Base-by-base conservation (phyloP, 2,329 filamentous ascomycete genomes). In the Neonectria sp. region DNA sequence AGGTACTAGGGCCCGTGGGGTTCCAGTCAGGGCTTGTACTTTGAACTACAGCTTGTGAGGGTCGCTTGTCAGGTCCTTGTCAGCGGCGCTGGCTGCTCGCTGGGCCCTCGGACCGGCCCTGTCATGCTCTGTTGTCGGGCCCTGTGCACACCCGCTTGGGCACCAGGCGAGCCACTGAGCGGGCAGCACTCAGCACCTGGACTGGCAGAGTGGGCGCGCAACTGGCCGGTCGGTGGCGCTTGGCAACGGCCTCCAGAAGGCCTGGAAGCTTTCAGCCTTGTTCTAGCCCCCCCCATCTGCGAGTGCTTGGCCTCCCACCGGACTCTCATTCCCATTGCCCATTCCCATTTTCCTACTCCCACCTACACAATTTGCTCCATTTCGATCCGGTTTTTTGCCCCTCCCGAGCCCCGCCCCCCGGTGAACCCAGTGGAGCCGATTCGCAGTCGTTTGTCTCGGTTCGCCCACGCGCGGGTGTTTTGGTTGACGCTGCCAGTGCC, bases 211-310 rank as follows among this genome's bases (percentile, higher is more conserved):
- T 33, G 46, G 40, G 40, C 21, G 15, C 48, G 48, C 57, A 29
- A 31, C 31, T 40, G 57, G 52, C 48, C 33, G 15, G 13, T 37
- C 52, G 40, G 40, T 43, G 55, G 59, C 59, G 49, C 59, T 61
- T 61, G 58, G 63, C 52, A 58, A 65, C 58, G 63, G 63, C 58
- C 8, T 24, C 24, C 46, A 61, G 58, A 65, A 51, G 58, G 63
- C 58, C 63, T 65, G 57, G 56, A 65, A 60, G 63, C 57, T 55
- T 35, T 56, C 63, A 65, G 63, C 63, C 63, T 65, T 46, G 63
- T 65, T 61, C 63, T 61, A 61, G 57, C 57, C 63, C 56, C 63
- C 25, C 21, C 21, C 21, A 21, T 21, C 21, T 21, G 21, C 21
- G 21, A 21, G 21, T 21, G 21, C 21, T 21, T 21, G 21, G 21